These are phyloP conservation scores for Huntiella abstrusa DNA, from an alignment of 2,329 filamentous ascomycete genomes.

Conservation along the genomic window DNA sequence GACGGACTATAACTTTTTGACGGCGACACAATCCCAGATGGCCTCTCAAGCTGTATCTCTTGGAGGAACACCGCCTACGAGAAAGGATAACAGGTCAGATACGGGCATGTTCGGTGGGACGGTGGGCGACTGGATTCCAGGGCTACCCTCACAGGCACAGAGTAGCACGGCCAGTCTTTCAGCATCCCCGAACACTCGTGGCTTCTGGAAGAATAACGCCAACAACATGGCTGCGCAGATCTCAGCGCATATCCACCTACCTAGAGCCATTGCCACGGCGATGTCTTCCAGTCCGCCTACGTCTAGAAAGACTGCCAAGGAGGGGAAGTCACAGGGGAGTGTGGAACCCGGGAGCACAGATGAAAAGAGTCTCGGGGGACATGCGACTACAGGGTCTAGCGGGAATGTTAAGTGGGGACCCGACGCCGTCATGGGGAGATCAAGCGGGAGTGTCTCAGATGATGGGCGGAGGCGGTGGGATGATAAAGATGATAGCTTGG, in stretches of 20 bases:
- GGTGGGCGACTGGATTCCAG: slow-evolving; percentile 26
- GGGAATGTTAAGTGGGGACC: slow-evolving; percentile 29
- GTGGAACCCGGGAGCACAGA: slow-evolving; percentile 17
- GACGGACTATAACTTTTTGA: slow-evolving; percentile 24
- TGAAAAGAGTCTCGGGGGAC: neutral
- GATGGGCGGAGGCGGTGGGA: slow-evolving; percentile 24
- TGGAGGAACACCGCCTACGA: slow-evolving; percentile 40
- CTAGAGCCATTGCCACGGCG: slow-evolving; percentile 13
- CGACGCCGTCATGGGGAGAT: slow-evolving; percentile 22
- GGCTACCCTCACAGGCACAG: slow-evolving; percentile 1
- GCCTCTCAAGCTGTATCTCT: slow-evolving; percentile 5
- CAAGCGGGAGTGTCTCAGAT: slow-evolving; percentile 32
- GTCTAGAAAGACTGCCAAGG: slow-evolving; percentile 35
- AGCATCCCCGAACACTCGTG: slow-evolving; percentile 37
- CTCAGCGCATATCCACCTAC: slow-evolving; percentile 24
- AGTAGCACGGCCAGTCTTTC: slow-evolving; percentile 26
- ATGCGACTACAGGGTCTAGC: slow-evolving; percentile 15
- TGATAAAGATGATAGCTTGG: neutral
- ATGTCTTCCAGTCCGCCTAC: slow-evolving; percentile 26
- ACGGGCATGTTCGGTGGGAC: slow-evolving; percentile 16
- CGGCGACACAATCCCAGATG: slow-evolving; percentile 7
- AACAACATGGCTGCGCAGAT: slow-evolving; percentile 15
- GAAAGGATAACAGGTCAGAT: slow-evolving; percentile 24
- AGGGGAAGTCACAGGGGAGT: slow-evolving; percentile 33
- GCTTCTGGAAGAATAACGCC: slow-evolving; percentile 31